These are phyloP conservation scores for Amphichorda felina DNA, from an alignment of 2,329 filamentous ascomycete species.

Conservation along the genomic window DNA sequence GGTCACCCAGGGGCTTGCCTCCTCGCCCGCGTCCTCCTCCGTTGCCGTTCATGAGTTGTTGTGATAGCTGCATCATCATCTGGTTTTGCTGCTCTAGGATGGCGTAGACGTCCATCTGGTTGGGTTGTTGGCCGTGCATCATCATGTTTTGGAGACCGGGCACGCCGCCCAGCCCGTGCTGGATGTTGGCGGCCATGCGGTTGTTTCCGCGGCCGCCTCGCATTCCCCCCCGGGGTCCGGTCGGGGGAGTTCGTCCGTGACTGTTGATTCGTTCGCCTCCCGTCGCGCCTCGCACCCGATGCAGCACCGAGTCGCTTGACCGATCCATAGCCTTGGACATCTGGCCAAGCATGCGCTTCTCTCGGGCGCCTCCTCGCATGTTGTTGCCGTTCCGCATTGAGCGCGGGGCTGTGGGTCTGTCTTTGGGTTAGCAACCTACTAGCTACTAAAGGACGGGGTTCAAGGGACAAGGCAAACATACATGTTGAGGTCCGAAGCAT, in stretches of 20 bases:
- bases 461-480: conserved; percentile 27
- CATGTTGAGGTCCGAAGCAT: conserved; percentile 40
- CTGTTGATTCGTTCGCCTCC: conserved; percentile 73
- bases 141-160: conserved; percentile 29
- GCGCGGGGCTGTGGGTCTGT: conserved; percentile 84
- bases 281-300: conserved; percentile 62
- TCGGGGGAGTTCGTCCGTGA: conserved; percentile 58
- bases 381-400: conserved; percentile 74
- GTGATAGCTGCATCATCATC: conserved; percentile 69
- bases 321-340: conserved; percentile 76
- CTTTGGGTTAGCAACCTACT: conserved; percentile 22
- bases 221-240: conserved; percentile 51
- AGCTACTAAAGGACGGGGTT: not conserved
- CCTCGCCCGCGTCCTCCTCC: conserved; percentile 23
- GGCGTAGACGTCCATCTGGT: conserved; percentile 47
- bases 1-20: conserved; percentile 58
- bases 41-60: conserved; percentile 42
- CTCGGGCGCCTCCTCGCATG: conserved; percentile 43
- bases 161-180: conserved; percentile 34
- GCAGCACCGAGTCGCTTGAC: conserved; percentile 60
- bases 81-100: conserved; percentile 82
- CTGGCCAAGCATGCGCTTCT: conserved; percentile 77
- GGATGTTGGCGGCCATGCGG: conserved; percentile 31
- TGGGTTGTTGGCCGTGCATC: conserved; percentile 34
- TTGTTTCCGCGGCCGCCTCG: conserved; percentile 36